phyloP scores from a whole-genome alignment of 768 basidiomycete species.

The Xerocomellus dryophilus region DNA sequence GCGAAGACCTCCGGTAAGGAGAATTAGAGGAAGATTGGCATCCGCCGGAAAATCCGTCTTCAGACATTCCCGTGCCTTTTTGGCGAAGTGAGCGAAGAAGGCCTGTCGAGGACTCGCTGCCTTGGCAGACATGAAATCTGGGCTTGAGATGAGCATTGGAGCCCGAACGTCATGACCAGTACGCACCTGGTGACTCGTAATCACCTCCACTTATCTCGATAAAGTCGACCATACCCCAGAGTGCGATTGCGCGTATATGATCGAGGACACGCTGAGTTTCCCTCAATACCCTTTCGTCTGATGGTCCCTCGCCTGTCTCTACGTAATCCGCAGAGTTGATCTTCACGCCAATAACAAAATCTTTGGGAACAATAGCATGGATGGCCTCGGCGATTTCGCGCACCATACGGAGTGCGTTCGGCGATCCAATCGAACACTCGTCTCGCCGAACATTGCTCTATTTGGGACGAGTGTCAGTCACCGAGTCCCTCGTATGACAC shows the following conservation, averaged over 20 bases:
- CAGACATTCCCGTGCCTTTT: constrained; percentile 47
- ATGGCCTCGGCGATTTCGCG: constrained; percentile 54
- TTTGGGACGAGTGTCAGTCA: neutral
- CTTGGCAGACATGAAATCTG: constrained; percentile 44
- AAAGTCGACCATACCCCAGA: constrained; percentile 71
- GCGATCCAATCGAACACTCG: constrained; percentile 45
- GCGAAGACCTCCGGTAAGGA: constrained; percentile 79
- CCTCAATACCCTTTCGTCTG: constrained; percentile 32
- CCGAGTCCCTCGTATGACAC: constrained; percentile 13
- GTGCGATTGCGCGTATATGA: constrained; percentile 58
- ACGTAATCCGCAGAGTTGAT: constrained; percentile 78
- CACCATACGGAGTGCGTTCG: constrained; percentile 55
- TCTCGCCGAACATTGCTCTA: constrained; percentile 59
- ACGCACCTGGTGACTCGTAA: constrained; percentile 73
- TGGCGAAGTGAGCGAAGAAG: constrained; percentile 69
- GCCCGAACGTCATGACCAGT: neutral
- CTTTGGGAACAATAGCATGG: constrained; percentile 46
- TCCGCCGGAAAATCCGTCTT: constrained; percentile 28
- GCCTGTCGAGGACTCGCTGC: constrained; percentile 52
- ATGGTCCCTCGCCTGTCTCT: constrained; percentile 25
- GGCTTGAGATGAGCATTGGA: neutral
- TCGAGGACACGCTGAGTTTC: constrained; percentile 45
- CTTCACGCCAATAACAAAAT: constrained; percentile 78
- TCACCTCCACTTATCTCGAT: constrained; percentile 87
- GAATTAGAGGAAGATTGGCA: constrained; percentile 50